Base-by-base conservation (phyloP, 2,329 filamentous ascomycete species). In the Ustulina deusta region DNA sequence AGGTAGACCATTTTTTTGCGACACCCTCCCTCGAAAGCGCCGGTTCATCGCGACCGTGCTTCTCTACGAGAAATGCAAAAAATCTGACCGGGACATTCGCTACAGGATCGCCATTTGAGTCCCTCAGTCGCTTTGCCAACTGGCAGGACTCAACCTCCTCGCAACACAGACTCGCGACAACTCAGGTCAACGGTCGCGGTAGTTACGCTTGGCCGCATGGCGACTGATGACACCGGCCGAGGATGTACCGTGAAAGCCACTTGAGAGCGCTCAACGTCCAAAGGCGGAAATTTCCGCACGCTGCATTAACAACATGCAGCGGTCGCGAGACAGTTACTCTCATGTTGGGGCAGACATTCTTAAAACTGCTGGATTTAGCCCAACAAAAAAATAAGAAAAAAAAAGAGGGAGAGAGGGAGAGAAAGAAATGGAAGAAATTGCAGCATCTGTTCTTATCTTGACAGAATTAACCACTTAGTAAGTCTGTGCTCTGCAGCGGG, bases 31-130 rank as follows among this genome's bases (percentile, higher is more conserved):
- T n/a, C 27, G 49, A 54, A 46, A 56, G 58, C 56, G 59, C 57
- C 59, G 59, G 29, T 46, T 54, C 49, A 25, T 68, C 57, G 58
- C 52, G 44, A 42, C 56, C 49, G 59, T 63, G 85, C 69, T 84
- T 84, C n/a, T 69, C 72, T 1, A 79, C 76, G 65, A 86, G 87
- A 77, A 86, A 88, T 48, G 86, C 84, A 0, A 86, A 66, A 0
- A 87, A 77, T 74, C 87, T 87, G 69, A 86, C 80, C 0, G 83
- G 81, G 11, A 86, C 85, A 69, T 88, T 88, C 17, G 70, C 75
- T 5, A 78, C 68, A 0, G 83, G 81, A 57, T 86, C 82, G 0
- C 79, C 77, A 55, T 85, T 79, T 0, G 83, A 84, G 2, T 69
- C 77, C 2, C 83, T 77, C 6, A 87, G 74, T 0, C 81, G 75